phyloP scores from a whole-genome alignment of 2,329 filamentous ascomycete genomes.

The Didymella sp. region DNA sequence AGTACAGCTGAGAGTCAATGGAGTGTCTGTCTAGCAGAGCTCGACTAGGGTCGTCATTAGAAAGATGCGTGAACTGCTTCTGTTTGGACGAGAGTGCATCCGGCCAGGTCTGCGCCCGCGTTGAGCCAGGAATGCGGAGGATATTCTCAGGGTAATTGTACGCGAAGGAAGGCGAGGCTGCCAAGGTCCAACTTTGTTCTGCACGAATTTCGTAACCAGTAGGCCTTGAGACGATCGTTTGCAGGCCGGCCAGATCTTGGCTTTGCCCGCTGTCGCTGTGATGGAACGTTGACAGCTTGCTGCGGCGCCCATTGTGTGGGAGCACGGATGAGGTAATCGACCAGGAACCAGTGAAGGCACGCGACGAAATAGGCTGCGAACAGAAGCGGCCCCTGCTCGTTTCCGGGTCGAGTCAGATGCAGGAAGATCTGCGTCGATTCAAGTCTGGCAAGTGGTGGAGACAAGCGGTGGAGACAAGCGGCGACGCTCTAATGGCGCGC shows the following conservation, averaged over 20 bases:
- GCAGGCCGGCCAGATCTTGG: conserved; percentile 30
- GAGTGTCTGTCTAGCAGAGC: neutral
- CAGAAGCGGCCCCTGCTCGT: conserved; percentile 36
- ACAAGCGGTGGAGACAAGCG: conserved; percentile 28
- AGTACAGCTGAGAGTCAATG: conserved; percentile 21
- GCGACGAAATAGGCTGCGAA: conserved; percentile 35
- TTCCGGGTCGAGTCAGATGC: conserved; percentile 45
- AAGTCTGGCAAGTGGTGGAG: conserved; percentile 34
- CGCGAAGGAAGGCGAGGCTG: conserved; percentile 25
- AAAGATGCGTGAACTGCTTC: conserved; percentile 12
- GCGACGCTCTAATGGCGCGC: conserved; percentile 20
- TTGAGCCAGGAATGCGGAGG: conserved; percentile 18
- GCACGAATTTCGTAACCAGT: conserved; percentile 12
- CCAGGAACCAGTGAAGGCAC: conserved; percentile 20
- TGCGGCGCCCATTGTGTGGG: conserved; percentile 36
- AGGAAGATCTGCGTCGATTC: conserved; percentile 40
- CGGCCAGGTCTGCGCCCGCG: conserved; percentile 17
- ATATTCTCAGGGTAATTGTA: conserved; percentile 14
- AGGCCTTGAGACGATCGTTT: conserved; percentile 29
- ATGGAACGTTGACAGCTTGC: conserved; percentile 43
- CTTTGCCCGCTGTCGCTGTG: conserved; percentile 28
- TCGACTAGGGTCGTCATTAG: neutral
- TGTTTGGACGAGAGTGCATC: conserved; percentile 14
- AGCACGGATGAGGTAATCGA: conserved; percentile 37
- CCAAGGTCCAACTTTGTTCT: conserved; percentile 19